phyloP scores from a whole-genome alignment of 2,329 filamentous ascomycete genomes.

The Calcarisporium arbuscula region DNA sequence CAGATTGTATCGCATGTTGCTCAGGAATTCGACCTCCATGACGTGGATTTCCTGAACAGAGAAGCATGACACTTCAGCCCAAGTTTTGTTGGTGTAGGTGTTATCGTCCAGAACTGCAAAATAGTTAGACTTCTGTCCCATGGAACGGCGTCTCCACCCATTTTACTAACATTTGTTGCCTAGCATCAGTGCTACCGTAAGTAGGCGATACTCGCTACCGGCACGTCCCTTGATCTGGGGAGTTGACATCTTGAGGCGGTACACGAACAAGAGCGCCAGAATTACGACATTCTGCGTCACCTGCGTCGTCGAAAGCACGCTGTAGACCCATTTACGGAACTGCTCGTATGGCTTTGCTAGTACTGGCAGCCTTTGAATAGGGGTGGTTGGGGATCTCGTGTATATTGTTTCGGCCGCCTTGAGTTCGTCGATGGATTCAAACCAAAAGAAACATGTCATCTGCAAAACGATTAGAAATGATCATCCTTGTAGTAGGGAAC shows the following conservation, averaged over 20 bases:
- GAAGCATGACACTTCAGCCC: slow-evolving; percentile 95
- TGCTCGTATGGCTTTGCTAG: slow-evolving; percentile 72
- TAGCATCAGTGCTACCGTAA: slow-evolving; percentile 94
- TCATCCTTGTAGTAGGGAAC: neutral
- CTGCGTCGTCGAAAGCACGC: slow-evolving; percentile 86
- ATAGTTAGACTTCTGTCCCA: neutral
- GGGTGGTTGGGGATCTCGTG: slow-evolving; percentile 29
- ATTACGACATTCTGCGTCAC: slow-evolving; percentile 94
- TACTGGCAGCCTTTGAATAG: slow-evolving; percentile 50
- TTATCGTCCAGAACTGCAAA: slow-evolving; percentile 83
- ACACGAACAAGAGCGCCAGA: slow-evolving; percentile 85
- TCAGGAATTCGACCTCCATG: slow-evolving; percentile 99
- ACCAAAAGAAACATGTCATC: slow-evolving; percentile 98
- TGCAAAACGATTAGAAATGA: slow-evolving; percentile 26
- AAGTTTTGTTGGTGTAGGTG: slow-evolving; percentile 99
- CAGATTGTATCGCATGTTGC: slow-evolving; percentile 94
- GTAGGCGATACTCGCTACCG: slow-evolving; percentile 85
- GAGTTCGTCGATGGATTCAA: slow-evolving; percentile 78
- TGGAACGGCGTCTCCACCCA: no score
- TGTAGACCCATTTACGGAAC: slow-evolving; percentile 91
- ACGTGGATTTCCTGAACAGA: slow-evolving; percentile 92
- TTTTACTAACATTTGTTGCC: slow-evolving; percentile 79
- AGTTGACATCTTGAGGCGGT: slow-evolving; percentile 85
- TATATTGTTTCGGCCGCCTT: slow-evolving; percentile 62
- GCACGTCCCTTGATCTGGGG: slow-evolving; percentile 82